Evolutionary conservation across 352 stramenopile genomes (phyloP).

Genomic region (Thalassiosira exigua): DNA sequence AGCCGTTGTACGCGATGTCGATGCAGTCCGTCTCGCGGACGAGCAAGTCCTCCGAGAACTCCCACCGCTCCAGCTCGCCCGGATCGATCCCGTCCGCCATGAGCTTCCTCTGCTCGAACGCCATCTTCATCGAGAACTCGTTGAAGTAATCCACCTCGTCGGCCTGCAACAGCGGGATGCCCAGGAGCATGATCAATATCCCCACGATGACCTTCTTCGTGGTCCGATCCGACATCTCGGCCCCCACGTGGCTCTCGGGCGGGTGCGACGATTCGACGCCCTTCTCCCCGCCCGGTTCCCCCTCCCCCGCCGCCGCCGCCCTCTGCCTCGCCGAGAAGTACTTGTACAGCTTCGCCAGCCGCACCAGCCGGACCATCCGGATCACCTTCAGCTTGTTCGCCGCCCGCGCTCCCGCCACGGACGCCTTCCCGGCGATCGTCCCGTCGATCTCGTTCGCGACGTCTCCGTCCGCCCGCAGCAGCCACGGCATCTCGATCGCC

Average conservation of each 20-base stretch:
- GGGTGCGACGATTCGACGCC: conserved; percentile 12
- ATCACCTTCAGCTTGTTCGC: conserved; percentile 90
- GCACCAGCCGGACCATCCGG: conserved; percentile 91
- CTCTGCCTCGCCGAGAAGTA: conserved; percentile 53
- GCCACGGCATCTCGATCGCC: conserved; percentile 85
- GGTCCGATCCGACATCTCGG: conserved; percentile 91
- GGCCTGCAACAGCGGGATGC: conserved; percentile 76
- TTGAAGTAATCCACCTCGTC: conserved; percentile 52
- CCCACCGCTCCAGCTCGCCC: conserved; percentile 31
- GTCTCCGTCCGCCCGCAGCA: conserved; percentile 2
- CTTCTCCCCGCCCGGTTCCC: not conserved
- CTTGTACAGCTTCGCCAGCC: conserved; percentile 89
- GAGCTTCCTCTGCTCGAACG: conserved; percentile 43
- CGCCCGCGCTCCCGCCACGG: conserved; percentile 87
- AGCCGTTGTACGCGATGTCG: conserved; percentile 52
- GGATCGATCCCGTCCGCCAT: conserved; percentile 26
- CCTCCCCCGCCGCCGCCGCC: not conserved
- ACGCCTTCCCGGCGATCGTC: conserved; percentile 90
- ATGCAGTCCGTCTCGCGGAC: conserved; percentile 54
- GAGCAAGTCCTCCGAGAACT: conserved; percentile 52
- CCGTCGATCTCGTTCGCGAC: conserved; percentile 73
- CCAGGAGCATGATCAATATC: conserved; percentile 83
- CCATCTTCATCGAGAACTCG: conserved; percentile 57
- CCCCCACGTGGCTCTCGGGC: conserved; percentile 86
- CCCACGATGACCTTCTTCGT: conserved; percentile 84